phyloP scores from a whole-genome alignment of 1,284 basidiomycete genomes.

The Pholiota adiposa region DNA sequence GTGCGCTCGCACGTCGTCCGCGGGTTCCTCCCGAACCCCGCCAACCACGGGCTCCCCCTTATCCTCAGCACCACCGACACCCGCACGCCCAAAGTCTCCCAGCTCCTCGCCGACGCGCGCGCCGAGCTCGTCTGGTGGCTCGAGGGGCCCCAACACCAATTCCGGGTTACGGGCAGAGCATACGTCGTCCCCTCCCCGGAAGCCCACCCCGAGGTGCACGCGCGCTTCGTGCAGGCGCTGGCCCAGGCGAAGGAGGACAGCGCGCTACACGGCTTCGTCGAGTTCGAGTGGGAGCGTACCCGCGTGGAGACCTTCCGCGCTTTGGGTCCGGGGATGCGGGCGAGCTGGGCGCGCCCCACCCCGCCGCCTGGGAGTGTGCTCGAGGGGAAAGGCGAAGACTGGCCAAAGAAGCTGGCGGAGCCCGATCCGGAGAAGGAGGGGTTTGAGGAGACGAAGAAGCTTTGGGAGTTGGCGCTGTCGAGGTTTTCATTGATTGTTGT shows the following conservation, averaged over 20 bases:
- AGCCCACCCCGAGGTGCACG: slow-evolving; percentile 33
- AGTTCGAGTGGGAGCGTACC: slow-evolving; percentile 67
- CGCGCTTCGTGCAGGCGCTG: slow-evolving; percentile 32
- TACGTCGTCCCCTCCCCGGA: slow-evolving; percentile 49
- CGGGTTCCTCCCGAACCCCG: slow-evolving; percentile 47
- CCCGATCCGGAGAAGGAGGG: slow-evolving; percentile 39
- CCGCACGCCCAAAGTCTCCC: slow-evolving; percentile 60
- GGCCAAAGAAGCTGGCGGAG: slow-evolving; percentile 49
- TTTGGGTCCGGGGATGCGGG: slow-evolving; percentile 63
- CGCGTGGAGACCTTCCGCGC: slow-evolving; percentile 54
- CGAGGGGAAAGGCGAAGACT: slow-evolving; percentile 54
- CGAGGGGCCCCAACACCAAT: slow-evolving; percentile 58
- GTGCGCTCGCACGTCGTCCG: slow-evolving; percentile 68
- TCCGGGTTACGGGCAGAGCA: slow-evolving; percentile 55
- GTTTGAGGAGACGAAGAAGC: slow-evolving; percentile 39
- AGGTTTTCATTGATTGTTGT: slow-evolving; percentile 71
- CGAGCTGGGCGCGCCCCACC: slow-evolving; percentile 63
- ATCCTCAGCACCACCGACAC: slow-evolving; percentile 64
- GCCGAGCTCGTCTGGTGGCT: slow-evolving; percentile 68
- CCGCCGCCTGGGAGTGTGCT: slow-evolving; percentile 59
- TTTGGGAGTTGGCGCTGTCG: slow-evolving; percentile 52
- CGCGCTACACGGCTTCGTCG: slow-evolving; percentile 42
- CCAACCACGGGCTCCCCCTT: slow-evolving; percentile 49
- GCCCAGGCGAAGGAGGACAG: slow-evolving; percentile 18
- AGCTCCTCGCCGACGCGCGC: slow-evolving; percentile 47